Evolutionary conservation across 306 rosid species (phyloP), one percentile per base, ranked within the genome.

Genomic region (Acacia crassicarpa): DNA sequence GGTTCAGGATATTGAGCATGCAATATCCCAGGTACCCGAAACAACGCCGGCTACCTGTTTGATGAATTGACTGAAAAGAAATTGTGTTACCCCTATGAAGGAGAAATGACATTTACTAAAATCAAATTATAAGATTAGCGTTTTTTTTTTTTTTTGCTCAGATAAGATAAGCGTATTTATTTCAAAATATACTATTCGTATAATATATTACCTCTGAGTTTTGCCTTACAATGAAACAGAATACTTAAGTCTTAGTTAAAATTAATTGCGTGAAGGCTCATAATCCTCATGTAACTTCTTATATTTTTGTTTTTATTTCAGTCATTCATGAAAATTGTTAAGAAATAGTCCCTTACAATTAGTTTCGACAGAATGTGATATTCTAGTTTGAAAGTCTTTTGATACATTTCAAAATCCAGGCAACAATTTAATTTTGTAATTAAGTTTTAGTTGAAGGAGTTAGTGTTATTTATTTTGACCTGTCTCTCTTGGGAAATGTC

Each of bases 21-120:
- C 98, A 30, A 93, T 96, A 78, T 92, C 98, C 59, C 93, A 92
- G 94, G 99, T 93, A 77, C 76, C 43, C 13, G 35, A 62, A 19
- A 63, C 16, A 17, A 14, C 76, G 79, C 74, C 80, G 85, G 61
- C 48, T 44, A 45, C 44, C 69, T 80, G 86, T 84, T 85, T 83
- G 88, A 63, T 74, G 59, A 48, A 40, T 48, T 80, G 77, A 41
- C 53, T 69, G 53, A 69, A 23, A 70, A 69, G 13, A 70, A 67
- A 38, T 30, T 17, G 3, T 25, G 27, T 38, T 67, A 33, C 0
- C 25, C 5, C 23, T 17, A 8, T 67, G 20, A 63, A 27, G 16
- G 35, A 9, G 68, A 30, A 30, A 5, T 63, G 41, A 30, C 10
- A 63, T 62, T 62, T 25, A 5, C n/a, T 30, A 27, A 30, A 63